phyloP scores from a whole-genome alignment of 371 early-diverging fungal species.

The Saksenaea oblongispora region DNA sequence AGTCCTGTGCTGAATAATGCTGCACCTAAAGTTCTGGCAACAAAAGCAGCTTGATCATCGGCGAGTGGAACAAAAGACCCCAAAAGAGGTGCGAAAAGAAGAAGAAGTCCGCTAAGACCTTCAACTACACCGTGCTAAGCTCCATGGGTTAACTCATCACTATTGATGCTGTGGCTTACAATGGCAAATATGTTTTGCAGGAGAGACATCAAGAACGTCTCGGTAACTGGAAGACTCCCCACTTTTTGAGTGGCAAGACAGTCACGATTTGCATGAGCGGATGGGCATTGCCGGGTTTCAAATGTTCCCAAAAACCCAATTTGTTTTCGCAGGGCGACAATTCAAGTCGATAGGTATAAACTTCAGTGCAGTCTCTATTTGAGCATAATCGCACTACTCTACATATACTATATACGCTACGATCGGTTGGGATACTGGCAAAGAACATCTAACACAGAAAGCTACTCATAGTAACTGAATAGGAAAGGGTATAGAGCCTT shows the following conservation, averaged over 20 bases:
- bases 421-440: too few species aligned
- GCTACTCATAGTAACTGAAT: too few species aligned
- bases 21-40: slow-evolving; percentile 36
- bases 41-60: slow-evolving; percentile 18
- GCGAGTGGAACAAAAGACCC: slow-evolving; percentile 12
- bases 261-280: too few species aligned
- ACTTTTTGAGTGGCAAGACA: background rate
- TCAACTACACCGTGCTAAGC: slow-evolving; percentile 35
- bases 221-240: background rate
- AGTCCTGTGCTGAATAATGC: slow-evolving; percentile 24
- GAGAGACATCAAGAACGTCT: background rate
- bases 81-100: slow-evolving; percentile 29
- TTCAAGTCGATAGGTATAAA: too few species aligned
- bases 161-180: background rate
- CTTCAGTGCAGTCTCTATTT: too few species aligned
- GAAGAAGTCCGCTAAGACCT: slow-evolving; percentile 20
- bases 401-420: too few species aligned
- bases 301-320: too few species aligned
- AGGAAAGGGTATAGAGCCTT: too few species aligned
- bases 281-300: too few species aligned
- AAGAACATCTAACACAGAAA: too few species aligned
- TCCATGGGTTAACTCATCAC: background rate
- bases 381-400: too few species aligned
- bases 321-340: too few species aligned
- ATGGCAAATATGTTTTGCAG: background rate